Evolutionary conservation across 1,139 yeast species (phyloP), one percentile per base, ranked within the genome.

Genomic region (Debaryomyces robertsiae): DNA sequence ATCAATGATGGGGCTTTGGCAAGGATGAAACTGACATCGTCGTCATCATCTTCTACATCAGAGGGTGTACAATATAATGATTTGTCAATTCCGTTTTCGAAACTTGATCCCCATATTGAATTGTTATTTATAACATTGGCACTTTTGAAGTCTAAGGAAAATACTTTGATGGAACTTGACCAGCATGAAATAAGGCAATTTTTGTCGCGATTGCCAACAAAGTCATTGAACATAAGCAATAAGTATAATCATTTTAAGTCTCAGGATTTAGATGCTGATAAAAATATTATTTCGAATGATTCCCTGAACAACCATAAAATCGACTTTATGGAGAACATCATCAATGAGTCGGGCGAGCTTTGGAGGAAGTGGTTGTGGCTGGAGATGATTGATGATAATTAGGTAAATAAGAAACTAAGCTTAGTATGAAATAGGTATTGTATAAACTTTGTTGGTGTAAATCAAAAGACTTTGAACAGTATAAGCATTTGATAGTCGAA

Each of bases 321-420:
- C 37, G 75, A 75, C 50, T 88, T 82, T 55, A 79, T 84, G 59
- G 91, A 84, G 53, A 81, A 81, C 47, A 76, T 89, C 25, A 72
- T 89, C 32, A 67, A 68, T 39, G 95, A 85, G 59, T 91, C 95
- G 2, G 95, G 95, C 13, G 95, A 87, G 54, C 69, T 87, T 39
- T 89, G 95, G 95, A 72, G 96, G 46, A 84, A 83, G 52, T 87
- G 95, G 90, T 66, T 85, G 32, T 85, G 90, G 82, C 68, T 75
- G 55, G 91, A 84, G 56, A 69, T 81, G 66, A 70, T 77, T 52
- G 86, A 80, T 35, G 75, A 72, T 37, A 60, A 61, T 44, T 55
- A 23, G 33, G 22, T 19, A 25, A 25, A 25, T 25, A 25, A 9
- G 11, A 19, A 19, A 7, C 7, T 19, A 19, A 19, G 7, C 5